Evolutionary conservation across 2,329 filamentous ascomycete genomes (phyloP).

Genomic region (Fusarium buharicum): DNA sequence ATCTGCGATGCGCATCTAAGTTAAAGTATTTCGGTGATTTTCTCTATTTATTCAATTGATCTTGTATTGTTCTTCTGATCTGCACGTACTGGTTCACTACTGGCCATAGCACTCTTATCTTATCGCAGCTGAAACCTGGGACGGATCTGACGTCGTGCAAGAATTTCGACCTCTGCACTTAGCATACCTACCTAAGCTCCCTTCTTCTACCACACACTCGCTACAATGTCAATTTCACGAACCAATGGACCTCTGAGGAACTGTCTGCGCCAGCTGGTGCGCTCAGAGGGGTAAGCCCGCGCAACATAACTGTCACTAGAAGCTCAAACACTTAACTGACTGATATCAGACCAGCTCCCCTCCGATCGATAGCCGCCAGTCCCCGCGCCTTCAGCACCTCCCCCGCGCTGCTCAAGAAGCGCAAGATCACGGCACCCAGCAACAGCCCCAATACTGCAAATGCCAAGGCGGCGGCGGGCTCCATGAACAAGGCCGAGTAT

Average conservation of each 20-base stretch:
- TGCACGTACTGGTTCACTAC: too few relatives aligned
- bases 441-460: slow-evolving; percentile 45
- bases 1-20: too few relatives aligned
- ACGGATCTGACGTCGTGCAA: slow-evolving; percentile 43
- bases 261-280: slow-evolving; percentile 40
- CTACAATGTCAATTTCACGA: slow-evolving; percentile 39
- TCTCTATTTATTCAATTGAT: too few relatives aligned
- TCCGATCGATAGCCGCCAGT: slow-evolving; percentile 18
- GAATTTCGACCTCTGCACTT: slow-evolving; percentile 31
- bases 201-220: background rate
- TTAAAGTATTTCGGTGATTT: too few relatives aligned
- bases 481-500: slow-evolving; percentile 34
- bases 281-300: slow-evolving; percentile 40
- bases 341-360: slow-evolving; percentile 34
- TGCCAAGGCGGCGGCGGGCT: slow-evolving; percentile 29
- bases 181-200: background rate
- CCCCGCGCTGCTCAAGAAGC: slow-evolving; percentile 51
- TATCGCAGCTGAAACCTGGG: slow-evolving; percentile 30
- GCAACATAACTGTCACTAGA: background rate
- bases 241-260: slow-evolving; percentile 39
- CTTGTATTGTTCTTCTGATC: too few relatives aligned
- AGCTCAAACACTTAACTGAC: slow-evolving; percentile 10
- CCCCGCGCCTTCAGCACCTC: slow-evolving; percentile 49
- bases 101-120: slow-evolving; percentile 39
- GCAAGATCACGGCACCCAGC: slow-evolving; percentile 49